Conservation (phyloP, 2,329 filamentous ascomycete species). For the Rugonectria rugulosa region DNA sequence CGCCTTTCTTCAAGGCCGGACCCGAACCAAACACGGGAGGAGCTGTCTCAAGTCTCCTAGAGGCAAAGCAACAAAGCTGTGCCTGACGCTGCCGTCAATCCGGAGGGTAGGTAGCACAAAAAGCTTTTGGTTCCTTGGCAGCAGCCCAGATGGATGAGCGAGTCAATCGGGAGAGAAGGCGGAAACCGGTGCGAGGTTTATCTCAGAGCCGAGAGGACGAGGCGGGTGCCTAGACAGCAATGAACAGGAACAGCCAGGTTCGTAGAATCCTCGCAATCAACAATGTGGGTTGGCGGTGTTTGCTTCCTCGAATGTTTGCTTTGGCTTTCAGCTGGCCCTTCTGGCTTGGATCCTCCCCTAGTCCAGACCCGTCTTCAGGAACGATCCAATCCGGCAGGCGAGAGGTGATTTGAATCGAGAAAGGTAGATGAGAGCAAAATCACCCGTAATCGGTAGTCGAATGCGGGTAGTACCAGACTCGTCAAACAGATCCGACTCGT, state of each 20-base stretch:
- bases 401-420: constrained; percentile 5
- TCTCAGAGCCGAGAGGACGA: constrained; percentile 13
- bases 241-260: too few species aligned
- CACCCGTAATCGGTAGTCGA: constrained; percentile 14
- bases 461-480: constrained; percentile 11
- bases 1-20: constrained; percentile 10
- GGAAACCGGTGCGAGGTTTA: constrained; percentile 6
- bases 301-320: too few species aligned
- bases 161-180: constrained; percentile 6
- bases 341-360: too few species aligned
- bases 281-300: constrained; percentile 7
- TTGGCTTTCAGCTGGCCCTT: background rate
- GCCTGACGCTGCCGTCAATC: constrained; percentile 3
- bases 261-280: too few species aligned
- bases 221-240: background rate
- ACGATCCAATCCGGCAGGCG: too few species aligned
- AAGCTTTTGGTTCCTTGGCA: constrained; percentile 5
- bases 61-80: constrained; percentile 1
- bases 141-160: constrained; percentile 9
- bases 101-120: constrained; percentile 14
- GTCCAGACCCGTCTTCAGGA: too few species aligned
- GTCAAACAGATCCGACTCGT: constrained; percentile 5
- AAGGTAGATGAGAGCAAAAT: constrained; percentile 7
- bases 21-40: constrained; percentile 21
- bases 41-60: background rate